A percentile compares a stretch with the other conserved stretches of the same genome.
Conservation (phyloP, 306 rosid species). For the Boehmeria nivea region DNA sequence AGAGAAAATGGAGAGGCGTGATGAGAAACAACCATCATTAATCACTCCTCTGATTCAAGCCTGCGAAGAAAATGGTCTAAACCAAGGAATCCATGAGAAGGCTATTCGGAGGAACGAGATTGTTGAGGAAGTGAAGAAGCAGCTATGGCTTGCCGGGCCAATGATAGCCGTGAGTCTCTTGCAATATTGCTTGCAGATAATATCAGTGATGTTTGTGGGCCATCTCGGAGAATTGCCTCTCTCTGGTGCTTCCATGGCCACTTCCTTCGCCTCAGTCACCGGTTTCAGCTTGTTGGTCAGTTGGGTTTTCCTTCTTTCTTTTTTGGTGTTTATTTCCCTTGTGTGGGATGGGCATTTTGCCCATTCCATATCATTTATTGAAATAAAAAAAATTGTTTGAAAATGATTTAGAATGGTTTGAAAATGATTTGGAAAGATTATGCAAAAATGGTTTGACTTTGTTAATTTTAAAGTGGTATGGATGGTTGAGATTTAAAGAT, state of each 20-base stretch:
- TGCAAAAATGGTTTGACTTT: too few relatives aligned
- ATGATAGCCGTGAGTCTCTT: conserved; percentile 39
- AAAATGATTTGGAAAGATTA: too few relatives aligned
- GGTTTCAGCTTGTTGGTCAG: conserved; percentile 70
- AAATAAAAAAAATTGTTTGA: too few relatives aligned
- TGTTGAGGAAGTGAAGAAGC: conserved; percentile 57
- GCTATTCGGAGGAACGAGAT: conserved; percentile 13
- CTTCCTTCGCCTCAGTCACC: conserved; percentile 65
- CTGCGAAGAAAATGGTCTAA: conserved; percentile 21
- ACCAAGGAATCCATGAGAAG: conserved; percentile 1
- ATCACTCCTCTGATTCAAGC: conserved; percentile 36
- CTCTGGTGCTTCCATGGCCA: conserved; percentile 69
- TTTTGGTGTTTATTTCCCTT: background rate
- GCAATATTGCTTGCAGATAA: conserved; percentile 44
- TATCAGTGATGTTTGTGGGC: conserved; percentile 74
- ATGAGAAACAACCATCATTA: conserved; percentile 18
- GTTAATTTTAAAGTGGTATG: too few relatives aligned
- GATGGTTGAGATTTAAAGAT: too few relatives aligned
- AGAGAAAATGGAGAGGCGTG: conserved; percentile 36
- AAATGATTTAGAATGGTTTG: too few relatives aligned
- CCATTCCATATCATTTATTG: too few relatives aligned
- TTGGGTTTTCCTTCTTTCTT: conserved; percentile 6
- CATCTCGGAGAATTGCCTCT: conserved; percentile 61
- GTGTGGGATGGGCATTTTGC: too few relatives aligned
- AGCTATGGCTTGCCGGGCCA: conserved; percentile 85